phyloP scores from a whole-genome alignment of 768 basidiomycete species.

The Amanita inopinata region DNA sequence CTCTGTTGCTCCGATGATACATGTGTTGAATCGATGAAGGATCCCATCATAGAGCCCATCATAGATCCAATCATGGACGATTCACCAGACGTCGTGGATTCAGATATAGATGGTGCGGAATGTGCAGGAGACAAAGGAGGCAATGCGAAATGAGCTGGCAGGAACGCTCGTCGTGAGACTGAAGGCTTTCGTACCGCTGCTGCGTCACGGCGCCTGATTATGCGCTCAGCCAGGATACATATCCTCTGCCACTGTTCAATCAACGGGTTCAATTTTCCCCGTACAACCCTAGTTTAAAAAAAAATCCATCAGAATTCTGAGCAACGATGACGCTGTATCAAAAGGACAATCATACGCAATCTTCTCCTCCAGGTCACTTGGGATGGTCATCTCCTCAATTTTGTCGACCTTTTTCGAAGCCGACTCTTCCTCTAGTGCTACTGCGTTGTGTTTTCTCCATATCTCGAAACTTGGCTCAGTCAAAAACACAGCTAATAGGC shows the following conservation, averaged over 20 bases:
- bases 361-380: slow-evolving; percentile 87
- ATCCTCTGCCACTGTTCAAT: slow-evolving; percentile 92
- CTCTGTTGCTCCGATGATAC: slow-evolving; percentile 41
- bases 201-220: slow-evolving; percentile 85
- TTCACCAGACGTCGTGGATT: slow-evolving; percentile 16
- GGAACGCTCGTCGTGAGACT: slow-evolving; percentile 51
- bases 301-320: too few species aligned
- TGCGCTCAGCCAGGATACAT: slow-evolving; percentile 77
- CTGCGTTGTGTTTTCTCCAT: slow-evolving; percentile 73
- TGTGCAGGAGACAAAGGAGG: slow-evolving; percentile 27
- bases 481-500: slow-evolving; percentile 71
- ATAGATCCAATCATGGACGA: slow-evolving; percentile 18
- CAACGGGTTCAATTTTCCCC: slow-evolving; percentile 61
- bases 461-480: slow-evolving; percentile 76
- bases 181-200: slow-evolving; percentile 75
- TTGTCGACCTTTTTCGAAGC: slow-evolving; percentile 67
- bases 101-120: slow-evolving; percentile 23
- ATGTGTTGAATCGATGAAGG: slow-evolving; percentile 13
- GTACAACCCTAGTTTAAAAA: slow-evolving; percentile 49
- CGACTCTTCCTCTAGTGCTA: slow-evolving; percentile 86
- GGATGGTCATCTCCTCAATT: slow-evolving; percentile 86
- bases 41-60: slow-evolving; percentile 9
- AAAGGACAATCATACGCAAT: slow-evolving; percentile 42
- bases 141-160: slow-evolving; percentile 64
- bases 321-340: too few species aligned